These are phyloP conservation scores for Penicillium argentinense DNA, from an alignment of 495 filamentous ascomycete species.

Conservation along the genomic window DNA sequence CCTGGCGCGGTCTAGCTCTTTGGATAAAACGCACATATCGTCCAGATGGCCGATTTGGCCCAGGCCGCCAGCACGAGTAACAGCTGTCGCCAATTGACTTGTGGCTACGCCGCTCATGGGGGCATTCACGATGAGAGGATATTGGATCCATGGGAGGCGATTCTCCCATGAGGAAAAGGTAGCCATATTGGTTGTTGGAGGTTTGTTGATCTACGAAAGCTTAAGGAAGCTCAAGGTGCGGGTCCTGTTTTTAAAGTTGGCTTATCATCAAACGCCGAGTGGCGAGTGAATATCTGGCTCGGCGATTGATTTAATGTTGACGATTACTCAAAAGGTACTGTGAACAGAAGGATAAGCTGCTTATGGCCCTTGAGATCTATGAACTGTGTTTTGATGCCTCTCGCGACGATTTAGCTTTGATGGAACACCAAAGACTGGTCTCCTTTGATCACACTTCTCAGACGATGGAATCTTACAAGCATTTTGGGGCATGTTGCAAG, in stretches of 20 bases:
- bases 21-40: constrained; percentile 5
- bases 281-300: neutral
- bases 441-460: too few species aligned
- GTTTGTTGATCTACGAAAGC: too few species aligned
- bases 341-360: too few species aligned
- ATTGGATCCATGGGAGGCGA: constrained; percentile 13
- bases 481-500: too few species aligned
- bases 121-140: constrained; percentile 13
- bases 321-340: too few species aligned
- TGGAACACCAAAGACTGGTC: too few species aligned
- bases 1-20: constrained; percentile 1
- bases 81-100: constrained; percentile 7
- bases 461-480: too few species aligned
- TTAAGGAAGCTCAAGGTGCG: neutral
- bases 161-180: neutral
- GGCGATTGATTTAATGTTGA: neutral
- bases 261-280: constrained; percentile 5
- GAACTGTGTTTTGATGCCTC: too few species aligned
- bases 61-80: constrained; percentile 7
- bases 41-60: constrained; percentile 15
- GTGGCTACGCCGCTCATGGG: constrained; percentile 12
- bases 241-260: neutral
- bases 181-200: neutral
- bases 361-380: too few species aligned
- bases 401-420: too few species aligned